Conservation (phyloP, 768 basidiomycete species). For the Termitomyces sp. region DNA sequence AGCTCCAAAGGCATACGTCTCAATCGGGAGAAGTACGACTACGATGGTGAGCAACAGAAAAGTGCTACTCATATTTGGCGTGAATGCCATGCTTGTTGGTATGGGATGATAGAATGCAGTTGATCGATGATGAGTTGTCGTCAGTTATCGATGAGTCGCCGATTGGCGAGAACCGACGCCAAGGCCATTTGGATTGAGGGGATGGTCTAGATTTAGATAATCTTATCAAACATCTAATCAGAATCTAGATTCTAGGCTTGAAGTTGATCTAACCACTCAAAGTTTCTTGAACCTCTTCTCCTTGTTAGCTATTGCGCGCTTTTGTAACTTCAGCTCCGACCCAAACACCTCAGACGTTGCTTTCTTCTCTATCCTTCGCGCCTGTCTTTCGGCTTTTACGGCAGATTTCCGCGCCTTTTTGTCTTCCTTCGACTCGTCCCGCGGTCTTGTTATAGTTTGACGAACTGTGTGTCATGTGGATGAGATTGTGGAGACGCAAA, state of each 20-base stretch:
- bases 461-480: conserved; percentile 6
- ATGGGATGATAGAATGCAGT: conserved; percentile 3
- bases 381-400: conserved; percentile 64
- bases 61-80: conserved; percentile 27
- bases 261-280: conserved; percentile 23
- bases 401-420: conserved; percentile 72
- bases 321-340: conserved; percentile 61
- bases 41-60: conserved; percentile 37
- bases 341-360: conserved; percentile 60
- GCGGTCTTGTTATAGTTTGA: conserved; percentile 62
- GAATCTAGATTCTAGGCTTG: conserved; percentile 14
- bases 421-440: conserved; percentile 74
- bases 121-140: conserved; percentile 4
- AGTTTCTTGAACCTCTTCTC: conserved; percentile 46
- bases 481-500: background rate
- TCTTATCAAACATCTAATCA: conserved; percentile 18
- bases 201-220: background rate
- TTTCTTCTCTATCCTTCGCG: conserved; percentile 68
- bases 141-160: conserved; percentile 13
- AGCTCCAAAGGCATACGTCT: conserved; percentile 54
- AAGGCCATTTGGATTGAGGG: background rate
- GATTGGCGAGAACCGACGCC: background rate
- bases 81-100: conserved; percentile 25
- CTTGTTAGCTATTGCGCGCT: conserved; percentile 47
- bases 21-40: conserved; percentile 41